These are phyloP conservation scores for Calonectria fujianensis DNA, from an alignment of 2,329 filamentous ascomycete genomes.

Conservation along the genomic window DNA sequence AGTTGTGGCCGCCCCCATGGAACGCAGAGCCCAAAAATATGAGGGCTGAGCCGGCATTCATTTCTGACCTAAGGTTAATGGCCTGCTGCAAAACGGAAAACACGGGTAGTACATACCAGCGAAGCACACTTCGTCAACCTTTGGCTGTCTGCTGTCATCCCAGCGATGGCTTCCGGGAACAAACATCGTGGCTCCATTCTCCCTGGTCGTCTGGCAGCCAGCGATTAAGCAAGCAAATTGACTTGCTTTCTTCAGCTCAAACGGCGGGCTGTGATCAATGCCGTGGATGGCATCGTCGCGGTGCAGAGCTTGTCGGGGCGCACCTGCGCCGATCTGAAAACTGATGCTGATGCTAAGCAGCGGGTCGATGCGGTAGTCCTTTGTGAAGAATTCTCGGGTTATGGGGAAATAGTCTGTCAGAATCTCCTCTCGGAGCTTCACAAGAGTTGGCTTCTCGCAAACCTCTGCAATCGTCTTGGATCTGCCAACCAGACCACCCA, in stretches of 20 bases:
- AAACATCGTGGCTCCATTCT: constrained; percentile 24
- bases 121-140: constrained; percentile 24
- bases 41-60: constrained; percentile 16
- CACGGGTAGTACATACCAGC: not conserved
- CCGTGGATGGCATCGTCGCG: constrained; percentile 25
- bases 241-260: not conserved
- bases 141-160: constrained; percentile 19
- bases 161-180: constrained; percentile 20
- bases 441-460: not conserved
- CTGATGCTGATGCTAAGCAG: constrained; percentile 22
- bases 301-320: constrained; percentile 18
- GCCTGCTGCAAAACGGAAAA: too few relatives aligned
- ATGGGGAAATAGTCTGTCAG: not conserved
- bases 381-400: not conserved
- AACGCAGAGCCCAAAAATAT: constrained; percentile 22
- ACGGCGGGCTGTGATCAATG: constrained; percentile 8
- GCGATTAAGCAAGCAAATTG: constrained; percentile 15
- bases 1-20: constrained; percentile 26
- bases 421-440: constrained; percentile 6
- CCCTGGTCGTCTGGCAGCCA: constrained; percentile 14
- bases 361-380: constrained; percentile 7
- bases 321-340: constrained; percentile 15
- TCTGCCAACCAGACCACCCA: constrained; percentile 3
- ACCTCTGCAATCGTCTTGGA: not conserved
- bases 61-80: not conserved